Percentiles rank a stretch among this genome's conserved stretches.
phyloP scores from a whole-genome alignment of 2,329 filamentous ascomycete genomes.

The Paecilomyces formosus region DNA sequence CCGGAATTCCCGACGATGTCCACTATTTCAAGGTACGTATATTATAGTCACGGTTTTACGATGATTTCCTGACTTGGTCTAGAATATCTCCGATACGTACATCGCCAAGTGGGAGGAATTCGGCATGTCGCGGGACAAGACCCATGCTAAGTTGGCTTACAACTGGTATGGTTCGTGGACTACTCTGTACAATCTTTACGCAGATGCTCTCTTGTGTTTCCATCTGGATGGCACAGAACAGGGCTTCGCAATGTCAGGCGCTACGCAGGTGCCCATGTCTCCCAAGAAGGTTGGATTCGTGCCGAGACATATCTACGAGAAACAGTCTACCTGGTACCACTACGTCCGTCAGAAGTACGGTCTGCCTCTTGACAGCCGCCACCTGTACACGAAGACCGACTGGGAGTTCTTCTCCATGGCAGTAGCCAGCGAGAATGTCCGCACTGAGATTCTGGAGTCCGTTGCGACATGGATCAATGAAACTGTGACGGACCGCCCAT shows the following conservation, averaged over 20 bases:
- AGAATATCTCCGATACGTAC: constrained; percentile 58
- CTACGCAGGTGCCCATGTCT: constrained; percentile 18
- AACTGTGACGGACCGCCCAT: constrained; percentile 65
- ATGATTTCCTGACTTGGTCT: constrained; percentile 3
- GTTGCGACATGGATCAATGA: constrained; percentile 80
- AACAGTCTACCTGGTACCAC: constrained; percentile 74
- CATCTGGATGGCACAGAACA: constrained; percentile 48
- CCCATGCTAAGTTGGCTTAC: constrained; percentile 73
- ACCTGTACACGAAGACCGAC: constrained; percentile 81
- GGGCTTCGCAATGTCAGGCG: constrained; percentile 7
- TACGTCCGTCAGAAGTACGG: constrained; percentile 74
- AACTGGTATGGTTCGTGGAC: constrained; percentile 76
- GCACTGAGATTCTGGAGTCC: constrained; percentile 63
- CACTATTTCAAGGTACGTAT: constrained; percentile 48
- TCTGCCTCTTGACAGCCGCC: constrained; percentile 71
- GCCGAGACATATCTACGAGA: constrained; percentile 66
- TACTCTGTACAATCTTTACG: constrained; percentile 78
- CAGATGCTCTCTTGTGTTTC: constrained; percentile 74
- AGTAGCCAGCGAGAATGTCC: constrained; percentile 60
- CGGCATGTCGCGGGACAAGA: constrained; percentile 60
- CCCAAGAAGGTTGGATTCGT: constrained; percentile 52
- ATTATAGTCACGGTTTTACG: background rate
- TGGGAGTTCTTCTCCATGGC: constrained; percentile 88
- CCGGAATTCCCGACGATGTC: constrained; percentile 50
- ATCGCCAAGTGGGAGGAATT: constrained; percentile 64